phyloP scores from a whole-genome alignment of 768 basidiomycete species.

The Lyophyllum shimeji region DNA sequence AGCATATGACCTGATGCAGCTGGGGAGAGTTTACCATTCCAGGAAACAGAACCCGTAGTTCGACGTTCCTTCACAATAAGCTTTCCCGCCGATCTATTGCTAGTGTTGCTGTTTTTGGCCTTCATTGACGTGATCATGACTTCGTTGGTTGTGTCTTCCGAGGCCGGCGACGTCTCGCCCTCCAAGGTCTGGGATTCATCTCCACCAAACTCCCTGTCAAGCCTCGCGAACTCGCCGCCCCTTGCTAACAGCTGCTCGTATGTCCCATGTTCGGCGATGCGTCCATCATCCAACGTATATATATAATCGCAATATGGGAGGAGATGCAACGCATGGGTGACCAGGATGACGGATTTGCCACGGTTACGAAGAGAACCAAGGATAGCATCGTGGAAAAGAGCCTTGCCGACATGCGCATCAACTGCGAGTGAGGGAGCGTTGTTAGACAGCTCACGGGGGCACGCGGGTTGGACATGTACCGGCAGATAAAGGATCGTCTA shows the following conservation, averaged over 20 bases:
- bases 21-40: conserved; percentile 34
- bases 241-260: conserved; percentile 49
- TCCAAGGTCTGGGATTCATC: conserved; percentile 32
- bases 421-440: conserved; percentile 33
- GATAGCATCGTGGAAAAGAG: conserved; percentile 69
- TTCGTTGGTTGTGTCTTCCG: conserved; percentile 26
- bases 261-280: conserved; percentile 70
- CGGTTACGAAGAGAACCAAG: conserved; percentile 33
- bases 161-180: conserved; percentile 21
- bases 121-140: conserved; percentile 36
- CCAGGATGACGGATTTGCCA: conserved; percentile 76
- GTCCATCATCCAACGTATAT: conserved; percentile 68
- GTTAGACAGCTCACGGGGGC: not conserved
- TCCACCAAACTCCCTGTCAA: conserved; percentile 65
- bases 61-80: conserved; percentile 67
- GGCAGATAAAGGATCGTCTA: conserved; percentile 68
- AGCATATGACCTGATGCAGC: not conserved
- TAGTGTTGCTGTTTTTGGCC: conserved; percentile 36
- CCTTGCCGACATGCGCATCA: conserved; percentile 73
- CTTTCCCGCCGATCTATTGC: conserved; percentile 65
- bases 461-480: conserved; percentile 30
- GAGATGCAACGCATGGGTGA: conserved; percentile 87
- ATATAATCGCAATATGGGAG: conserved; percentile 81
- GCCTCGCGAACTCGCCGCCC: conserved; percentile 54
- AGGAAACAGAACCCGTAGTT: conserved; percentile 61